Evolutionary conservation across 108 stramenopile species (phyloP).

Genomic region (Pelagomonas calceolata): DNA sequence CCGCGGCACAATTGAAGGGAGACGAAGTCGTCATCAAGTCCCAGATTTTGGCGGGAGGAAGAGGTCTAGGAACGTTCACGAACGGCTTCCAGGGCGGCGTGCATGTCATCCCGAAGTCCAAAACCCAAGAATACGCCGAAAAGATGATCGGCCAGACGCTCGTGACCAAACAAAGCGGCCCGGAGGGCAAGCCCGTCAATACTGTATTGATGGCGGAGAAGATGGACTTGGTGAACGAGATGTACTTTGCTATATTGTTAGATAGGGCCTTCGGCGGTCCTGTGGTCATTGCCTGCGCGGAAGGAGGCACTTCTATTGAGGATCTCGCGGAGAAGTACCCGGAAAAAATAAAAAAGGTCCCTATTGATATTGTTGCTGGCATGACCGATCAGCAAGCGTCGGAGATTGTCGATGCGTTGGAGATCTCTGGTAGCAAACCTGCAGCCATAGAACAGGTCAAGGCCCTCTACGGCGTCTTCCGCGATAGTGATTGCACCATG

Average conservation of each 20-base stretch:
- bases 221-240: slow-evolving; percentile 60
- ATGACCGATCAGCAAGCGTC: slow-evolving; percentile 51
- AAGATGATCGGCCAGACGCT: slow-evolving; percentile 44
- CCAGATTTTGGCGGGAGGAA: slow-evolving; percentile 69
- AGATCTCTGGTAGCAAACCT: slow-evolving; percentile 22
- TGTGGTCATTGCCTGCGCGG: slow-evolving; percentile 55
- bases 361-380: slow-evolving; percentile 66
- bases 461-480: slow-evolving; percentile 68
- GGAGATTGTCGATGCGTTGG: slow-evolving; percentile 33
- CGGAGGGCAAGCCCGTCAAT: slow-evolving; percentile 62
- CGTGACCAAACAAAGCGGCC: slow-evolving; percentile 60
- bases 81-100: slow-evolving; percentile 77
- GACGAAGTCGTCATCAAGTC: slow-evolving; percentile 67
- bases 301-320: slow-evolving; percentile 68
- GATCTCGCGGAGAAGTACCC: slow-evolving; percentile 55
- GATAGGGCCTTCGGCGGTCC: slow-evolving; percentile 69
- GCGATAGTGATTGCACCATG: slow-evolving; percentile 63
- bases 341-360: slow-evolving; percentile 56
- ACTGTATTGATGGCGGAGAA: slow-evolving; percentile 59
- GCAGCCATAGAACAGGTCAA: slow-evolving; percentile 44
- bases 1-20: not conserved
- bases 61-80: slow-evolving; percentile 65
- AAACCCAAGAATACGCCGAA: slow-evolving; percentile 40
- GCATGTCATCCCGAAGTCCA: slow-evolving; percentile 49
- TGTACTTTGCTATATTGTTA: slow-evolving; percentile 72